A percentile compares a stretch with the other conserved stretches of the same genome.
phyloP scores from a whole-genome alignment of 768 basidiomycete species.

The Tricholoma hemisulphureum region DNA sequence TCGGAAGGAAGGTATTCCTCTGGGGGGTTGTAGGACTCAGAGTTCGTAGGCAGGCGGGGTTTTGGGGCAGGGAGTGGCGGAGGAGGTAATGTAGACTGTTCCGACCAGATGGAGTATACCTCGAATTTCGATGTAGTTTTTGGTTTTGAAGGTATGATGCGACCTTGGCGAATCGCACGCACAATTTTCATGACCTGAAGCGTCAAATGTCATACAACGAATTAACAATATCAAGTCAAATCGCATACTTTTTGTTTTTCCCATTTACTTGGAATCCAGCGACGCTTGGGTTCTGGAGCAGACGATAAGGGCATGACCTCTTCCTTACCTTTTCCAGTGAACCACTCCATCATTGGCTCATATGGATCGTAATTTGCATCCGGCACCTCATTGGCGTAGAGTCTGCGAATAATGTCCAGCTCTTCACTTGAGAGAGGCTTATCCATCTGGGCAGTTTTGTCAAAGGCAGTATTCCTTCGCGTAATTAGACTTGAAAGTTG shows the following conservation, averaged over 20 bases:
- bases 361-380: constrained; percentile 91
- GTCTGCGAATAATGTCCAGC: constrained; percentile 87
- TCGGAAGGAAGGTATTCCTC: constrained; percentile 91
- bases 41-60: constrained; percentile 80
- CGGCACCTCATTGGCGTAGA: constrained; percentile 90
- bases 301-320: constrained; percentile 91
- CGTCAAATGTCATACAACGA: constrained; percentile 1
- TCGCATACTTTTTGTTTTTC: constrained; percentile 91
- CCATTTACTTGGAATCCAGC: constrained; percentile 99
- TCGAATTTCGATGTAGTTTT: constrained; percentile 65
- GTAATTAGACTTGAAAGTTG: background rate
- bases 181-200: constrained; percentile 97
- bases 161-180: constrained; percentile 94
- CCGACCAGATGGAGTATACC: constrained; percentile 89
- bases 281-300: constrained; percentile 91
- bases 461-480: constrained; percentile 85
- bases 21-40: constrained; percentile 99
- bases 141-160: constrained; percentile 88
- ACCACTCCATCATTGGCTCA: constrained; percentile 93
- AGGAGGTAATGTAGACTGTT: constrained; percentile 66
- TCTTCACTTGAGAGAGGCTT: constrained; percentile 87
- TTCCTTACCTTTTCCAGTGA: constrained; percentile 93
- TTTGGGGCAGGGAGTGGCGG: constrained; percentile 95
- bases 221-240: background rate
- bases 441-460: constrained; percentile 82